Conservation (phyloP, 2,329 filamentous ascomycete species). For the Colletotrichum melonis region DNA sequence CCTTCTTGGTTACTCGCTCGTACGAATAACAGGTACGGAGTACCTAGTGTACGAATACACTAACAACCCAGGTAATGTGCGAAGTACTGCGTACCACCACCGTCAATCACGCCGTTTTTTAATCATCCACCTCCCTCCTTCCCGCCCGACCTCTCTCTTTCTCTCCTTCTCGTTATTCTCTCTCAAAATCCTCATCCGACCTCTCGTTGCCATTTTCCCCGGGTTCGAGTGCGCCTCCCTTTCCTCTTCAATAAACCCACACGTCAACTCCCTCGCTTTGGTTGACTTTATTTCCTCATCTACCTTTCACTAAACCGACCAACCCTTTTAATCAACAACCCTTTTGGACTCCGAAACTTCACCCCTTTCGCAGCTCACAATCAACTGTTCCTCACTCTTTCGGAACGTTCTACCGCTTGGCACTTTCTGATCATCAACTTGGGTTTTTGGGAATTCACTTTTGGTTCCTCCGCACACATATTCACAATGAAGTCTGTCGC, state of each 20-base stretch:
- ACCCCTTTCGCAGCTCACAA: conserved; percentile 12
- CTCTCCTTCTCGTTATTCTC: conserved; percentile 22
- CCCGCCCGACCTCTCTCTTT: conserved; percentile 9
- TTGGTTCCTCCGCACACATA: conserved; percentile 20
- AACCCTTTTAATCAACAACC: conserved; percentile 34
- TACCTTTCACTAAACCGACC: conserved; percentile 29
- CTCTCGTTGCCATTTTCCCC: conserved; percentile 26
- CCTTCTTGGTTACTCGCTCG: too few species aligned
- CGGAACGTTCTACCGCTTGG: conserved; percentile 27
- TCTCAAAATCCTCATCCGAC: conserved; percentile 8
- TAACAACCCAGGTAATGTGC: not conserved
- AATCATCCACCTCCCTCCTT: conserved; percentile 30
- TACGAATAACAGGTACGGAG: too few species aligned
- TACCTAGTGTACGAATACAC: not conserved
- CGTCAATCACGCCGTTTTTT: conserved; percentile 34
- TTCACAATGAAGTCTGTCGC: conserved; percentile 61
- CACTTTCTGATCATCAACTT: conserved; percentile 29
- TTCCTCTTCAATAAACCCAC: conserved; percentile 20
- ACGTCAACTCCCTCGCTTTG: conserved; percentile 37
- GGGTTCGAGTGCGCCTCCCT: conserved; percentile 29
- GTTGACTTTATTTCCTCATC: conserved; percentile 28
- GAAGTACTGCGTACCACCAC: conserved; percentile 3
- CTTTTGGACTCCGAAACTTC: conserved; percentile 19
- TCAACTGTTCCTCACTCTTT: conserved; percentile 20
- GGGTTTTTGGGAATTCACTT: conserved; percentile 11